Percentiles rank a stretch among this genome's conserved stretches.
Conservation (phyloP, 331 rosid species). For the Malus hybrid region DNA sequence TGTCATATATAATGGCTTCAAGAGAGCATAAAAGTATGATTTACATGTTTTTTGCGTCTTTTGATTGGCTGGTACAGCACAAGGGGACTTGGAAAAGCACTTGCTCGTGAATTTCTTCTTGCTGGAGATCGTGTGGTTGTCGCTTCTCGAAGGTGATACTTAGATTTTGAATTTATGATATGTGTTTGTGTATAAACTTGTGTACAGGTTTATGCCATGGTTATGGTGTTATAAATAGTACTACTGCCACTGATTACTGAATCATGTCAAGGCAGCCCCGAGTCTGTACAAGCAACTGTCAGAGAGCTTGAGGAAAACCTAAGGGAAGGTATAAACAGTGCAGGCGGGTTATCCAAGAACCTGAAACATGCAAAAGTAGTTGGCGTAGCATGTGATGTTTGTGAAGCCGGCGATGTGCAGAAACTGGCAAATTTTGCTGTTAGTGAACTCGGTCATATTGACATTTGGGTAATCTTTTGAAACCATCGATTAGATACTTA, state of each 20-base stretch:
- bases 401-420: slow-evolving; percentile 63
- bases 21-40: neutral
- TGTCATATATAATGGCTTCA: neutral
- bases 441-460: slow-evolving; percentile 59
- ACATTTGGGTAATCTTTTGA: slow-evolving; percentile 72
- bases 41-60: neutral
- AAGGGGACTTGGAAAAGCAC: slow-evolving; percentile 93
- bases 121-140: slow-evolving; percentile 81
- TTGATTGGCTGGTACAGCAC: slow-evolving; percentile 56
- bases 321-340: slow-evolving; percentile 50
- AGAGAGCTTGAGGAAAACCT: slow-evolving; percentile 87
- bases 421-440: slow-evolving; percentile 62
- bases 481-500: neutral
- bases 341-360: slow-evolving; percentile 42
- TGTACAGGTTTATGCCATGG: neutral
- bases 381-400: slow-evolving; percentile 83
- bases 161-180: neutral
- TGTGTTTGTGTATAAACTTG: neutral
- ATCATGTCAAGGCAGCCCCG: slow-evolving; percentile 52
- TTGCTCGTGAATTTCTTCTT: slow-evolving; percentile 95
- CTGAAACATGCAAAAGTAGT: slow-evolving; percentile 67
- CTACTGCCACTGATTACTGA: slow-evolving; percentile 15
- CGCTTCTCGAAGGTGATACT: slow-evolving; percentile 82
- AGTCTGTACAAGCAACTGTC: slow-evolving; percentile 65
- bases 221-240: neutral